Evolutionary conservation across 2,329 filamentous ascomycete genomes (phyloP), one percentile per base, ranked within the genome.

Genomic region (Ceratocystis destructans): DNA sequence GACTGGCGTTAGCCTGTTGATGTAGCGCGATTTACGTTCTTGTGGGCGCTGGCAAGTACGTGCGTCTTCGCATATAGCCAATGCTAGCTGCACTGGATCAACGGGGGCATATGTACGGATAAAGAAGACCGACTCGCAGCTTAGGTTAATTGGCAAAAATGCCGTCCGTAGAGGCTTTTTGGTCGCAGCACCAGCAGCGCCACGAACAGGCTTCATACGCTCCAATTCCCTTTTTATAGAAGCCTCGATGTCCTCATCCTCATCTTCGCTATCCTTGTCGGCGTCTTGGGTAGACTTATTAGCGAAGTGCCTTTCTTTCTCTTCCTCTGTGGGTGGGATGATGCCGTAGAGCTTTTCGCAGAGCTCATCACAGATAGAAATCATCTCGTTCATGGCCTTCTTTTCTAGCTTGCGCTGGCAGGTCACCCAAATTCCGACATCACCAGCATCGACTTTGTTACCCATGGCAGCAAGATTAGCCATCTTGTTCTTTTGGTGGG

Each of bases 381-480:
- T 79, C 69, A 91, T 79, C 73, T 93, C 89, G 62, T 80, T 78
- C 1, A 87, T 81, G 15, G 88, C 87, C 74, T 85, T 87, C 53
- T 79, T 79, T 75, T 89, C 87, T 77, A 88, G 87, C 70, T 83
- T 83, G 72, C 87, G 82, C 64, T 87, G 84, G 73, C 87, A 92
- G 0, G 88, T 91, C 33, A 87, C 86, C 87, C 88, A 93, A 67
- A 93, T 85, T 4, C 89, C 89, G 64, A 80, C 78, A 71, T 91
- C 87, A 4, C 88, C 87, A 4, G 86, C 78, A 70, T 88, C 83
- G 61, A 91, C 75, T 12, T 74, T 72, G 48, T 75, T 78, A 50
- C 78, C 79, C 70, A 75, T 70, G 48, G 76, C 76, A 15, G 75
- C 75, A 68, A 75, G 73, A 63, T 76, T 73, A 22, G 76, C 76